phyloP scores from a whole-genome alignment of 352 stramenopile species.

The Globisporangium lucens region DNA sequence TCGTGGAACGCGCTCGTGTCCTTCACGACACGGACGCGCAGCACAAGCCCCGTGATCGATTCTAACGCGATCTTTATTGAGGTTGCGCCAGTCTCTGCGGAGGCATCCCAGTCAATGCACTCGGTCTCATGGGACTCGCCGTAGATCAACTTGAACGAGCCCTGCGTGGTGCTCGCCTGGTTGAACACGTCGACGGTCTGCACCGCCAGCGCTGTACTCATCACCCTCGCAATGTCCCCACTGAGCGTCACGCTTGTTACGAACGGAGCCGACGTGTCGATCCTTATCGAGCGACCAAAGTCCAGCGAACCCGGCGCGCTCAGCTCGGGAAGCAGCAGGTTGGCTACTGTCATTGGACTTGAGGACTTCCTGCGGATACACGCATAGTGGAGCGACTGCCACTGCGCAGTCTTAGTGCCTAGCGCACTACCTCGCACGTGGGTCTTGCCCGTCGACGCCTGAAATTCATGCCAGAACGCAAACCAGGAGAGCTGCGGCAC shows the following conservation, averaged over 20 bases:
- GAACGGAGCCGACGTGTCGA: conserved; percentile 50
- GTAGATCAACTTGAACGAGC: conserved; percentile 57
- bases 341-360: conserved; percentile 26
- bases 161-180: conserved; percentile 35
- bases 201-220: conserved; percentile 30
- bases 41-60: conserved; percentile 30
- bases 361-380: conserved; percentile 50
- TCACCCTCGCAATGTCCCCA: conserved; percentile 31
- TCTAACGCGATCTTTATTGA: conserved; percentile 46
- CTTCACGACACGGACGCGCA: conserved; percentile 37
- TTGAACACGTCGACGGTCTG: conserved; percentile 70
- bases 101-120: conserved; percentile 60
- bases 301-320: conserved; percentile 49
- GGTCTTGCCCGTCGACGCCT: conserved; percentile 23
- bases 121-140: conserved; percentile 23
- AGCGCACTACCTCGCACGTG: conserved; percentile 38
- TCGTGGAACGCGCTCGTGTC: conserved; percentile 45
- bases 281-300: conserved; percentile 39
- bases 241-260: conserved; percentile 34
- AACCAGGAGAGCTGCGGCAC: conserved; percentile 19
- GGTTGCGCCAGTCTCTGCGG: conserved; percentile 16
- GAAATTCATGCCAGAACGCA: conserved; percentile 43
- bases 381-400: conserved; percentile 46
- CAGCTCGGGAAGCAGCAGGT: conserved; percentile 45
- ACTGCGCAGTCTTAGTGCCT: conserved; percentile 18